A percentile compares a stretch with the other conserved stretches of the same genome.
phyloP scores from a whole-genome alignment of 768 basidiomycete genomes.

The Flagelloscypha sp. region DNA sequence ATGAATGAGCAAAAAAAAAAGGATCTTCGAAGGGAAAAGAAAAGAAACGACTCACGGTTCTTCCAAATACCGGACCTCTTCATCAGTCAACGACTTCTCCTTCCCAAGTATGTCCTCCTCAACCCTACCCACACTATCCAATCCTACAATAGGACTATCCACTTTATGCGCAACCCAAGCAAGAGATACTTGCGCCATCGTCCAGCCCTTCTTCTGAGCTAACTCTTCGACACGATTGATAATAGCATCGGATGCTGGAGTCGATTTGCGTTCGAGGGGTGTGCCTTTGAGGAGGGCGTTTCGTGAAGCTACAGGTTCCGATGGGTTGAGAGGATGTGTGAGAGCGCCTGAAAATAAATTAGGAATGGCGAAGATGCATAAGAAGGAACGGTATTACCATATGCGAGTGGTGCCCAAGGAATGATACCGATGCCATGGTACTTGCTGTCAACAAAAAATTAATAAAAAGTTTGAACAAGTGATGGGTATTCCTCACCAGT shows the following conservation, averaged over 20 bases:
- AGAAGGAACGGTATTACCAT: not conserved
- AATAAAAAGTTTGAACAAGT: too few species aligned
- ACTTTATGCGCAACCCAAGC: slow-evolving; percentile 32
- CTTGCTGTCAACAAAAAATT: too few species aligned
- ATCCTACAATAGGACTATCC: slow-evolving; percentile 35
- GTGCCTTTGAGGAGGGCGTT: slow-evolving; percentile 12
- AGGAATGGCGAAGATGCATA: too few species aligned
- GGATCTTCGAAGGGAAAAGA: too few species aligned
- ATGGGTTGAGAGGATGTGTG: slow-evolving; percentile 20
- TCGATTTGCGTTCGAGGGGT: slow-evolving; percentile 14
- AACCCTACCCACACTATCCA: slow-evolving; percentile 21
- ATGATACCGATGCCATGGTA: slow-evolving; percentile 30
- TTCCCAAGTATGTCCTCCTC: slow-evolving; percentile 20
- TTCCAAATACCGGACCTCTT: slow-evolving; percentile 23
- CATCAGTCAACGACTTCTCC: slow-evolving; percentile 16
- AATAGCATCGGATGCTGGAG: slow-evolving; percentile 25
- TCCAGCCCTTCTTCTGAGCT: slow-evolving; percentile 28
- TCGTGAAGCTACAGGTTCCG: slow-evolving; percentile 14
- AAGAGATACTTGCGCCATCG: slow-evolving; percentile 39
- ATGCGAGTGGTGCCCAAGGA: slow-evolving; percentile 31
- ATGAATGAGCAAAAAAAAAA: too few species aligned
- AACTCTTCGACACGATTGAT: slow-evolving; percentile 33
- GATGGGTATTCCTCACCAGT: too few species aligned
- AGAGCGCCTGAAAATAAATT: slow-evolving; percentile 26
- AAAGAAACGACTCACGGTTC: slow-evolving; percentile 27